These are phyloP conservation scores for Globisporangium polare DNA, from an alignment of 352 stramenopile genomes.

Conservation along the genomic window DNA sequence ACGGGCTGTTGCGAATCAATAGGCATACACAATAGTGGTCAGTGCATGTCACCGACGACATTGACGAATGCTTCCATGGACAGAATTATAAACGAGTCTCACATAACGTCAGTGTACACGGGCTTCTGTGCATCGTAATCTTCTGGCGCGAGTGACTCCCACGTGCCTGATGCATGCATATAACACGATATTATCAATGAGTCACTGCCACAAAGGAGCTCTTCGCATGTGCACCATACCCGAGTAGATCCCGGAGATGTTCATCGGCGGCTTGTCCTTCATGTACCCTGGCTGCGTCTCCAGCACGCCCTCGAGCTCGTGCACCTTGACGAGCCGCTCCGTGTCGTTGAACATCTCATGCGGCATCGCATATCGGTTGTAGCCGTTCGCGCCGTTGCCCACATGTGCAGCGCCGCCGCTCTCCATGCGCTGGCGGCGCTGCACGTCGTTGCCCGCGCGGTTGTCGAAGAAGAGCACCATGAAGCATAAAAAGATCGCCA, in stretches of 20 bases:
- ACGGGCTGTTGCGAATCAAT: constrained; percentile 33
- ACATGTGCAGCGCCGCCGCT: not conserved
- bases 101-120: constrained; percentile 68
- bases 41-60: not conserved
- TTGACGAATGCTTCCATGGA: too few relatives aligned
- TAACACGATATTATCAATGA: not conserved
- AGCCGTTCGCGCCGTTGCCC: constrained; percentile 17
- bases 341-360: constrained; percentile 60
- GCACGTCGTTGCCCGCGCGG: constrained; percentile 39
- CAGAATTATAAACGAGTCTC: constrained; percentile 4
- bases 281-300: constrained; percentile 44
- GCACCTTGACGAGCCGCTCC: constrained; percentile 43
- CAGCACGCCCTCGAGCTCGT: constrained; percentile 49
- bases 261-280: constrained; percentile 34
- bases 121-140: constrained; percentile 60
- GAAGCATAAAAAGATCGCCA: constrained; percentile 86
- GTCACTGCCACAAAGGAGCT: not conserved
- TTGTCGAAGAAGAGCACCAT: constrained; percentile 87
- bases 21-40: constrained; percentile 5
- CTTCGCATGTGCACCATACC: too few relatives aligned
- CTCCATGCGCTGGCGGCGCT: constrained; percentile 17
- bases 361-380: constrained; percentile 37
- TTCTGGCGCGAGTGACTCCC: constrained; percentile 49
- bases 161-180: constrained; percentile 28
- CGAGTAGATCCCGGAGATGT: constrained; percentile 80